Base-by-base conservation (phyloP, 192 early-diverging fungal genomes). In the Chytriomyces hyalinus region DNA sequence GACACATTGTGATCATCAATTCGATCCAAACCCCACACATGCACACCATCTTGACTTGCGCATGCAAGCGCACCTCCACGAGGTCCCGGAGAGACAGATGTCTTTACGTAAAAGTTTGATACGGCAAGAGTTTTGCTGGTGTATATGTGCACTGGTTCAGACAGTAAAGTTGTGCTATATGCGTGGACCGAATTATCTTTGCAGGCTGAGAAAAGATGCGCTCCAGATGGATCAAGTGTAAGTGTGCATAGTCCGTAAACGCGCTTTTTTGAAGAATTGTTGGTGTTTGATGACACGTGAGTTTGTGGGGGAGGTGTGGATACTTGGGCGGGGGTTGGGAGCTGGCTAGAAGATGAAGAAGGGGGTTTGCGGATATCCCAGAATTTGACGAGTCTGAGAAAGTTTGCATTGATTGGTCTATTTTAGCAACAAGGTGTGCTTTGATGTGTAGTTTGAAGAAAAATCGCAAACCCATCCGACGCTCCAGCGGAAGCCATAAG, bases 351-450 rank as follows among this genome's bases (percentile, higher is more conserved):
- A 36, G 36, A 36, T 36, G 36, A 3, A 20, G 80, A 83, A 20
- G 73, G 83, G 28, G 57, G 82, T 70, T 78, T 86, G 6, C 95
- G 80, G 66, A 92, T 82, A 77, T 97, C 95, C 95, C 95, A 97
- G 47, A 91, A 86, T 80, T 92, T 94, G 45, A 97, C 82, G 28
- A 87, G 77, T 20, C 91, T 91, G 26, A 49, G 74, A 83, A 65
- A 36, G 36, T 46, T 66, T 75, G 60, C 67, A 44, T 50, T 46
- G 4, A 6, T 68, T 78, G 8, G 81, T 81, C 10, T 81, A 77
- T 13, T 45, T 20, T 61, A 15, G 45, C 24, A 63, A 47, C 70
- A 44, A 4, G 50, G 68, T 44, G n/a, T 22, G 51, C n/a, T 66
- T 61, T 59, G 46, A n/a, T 57, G 49, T 15, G 22, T 26, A 26